phyloP scores from a whole-genome alignment of 208 protist species.

The Entamoeba dispar region DNA sequence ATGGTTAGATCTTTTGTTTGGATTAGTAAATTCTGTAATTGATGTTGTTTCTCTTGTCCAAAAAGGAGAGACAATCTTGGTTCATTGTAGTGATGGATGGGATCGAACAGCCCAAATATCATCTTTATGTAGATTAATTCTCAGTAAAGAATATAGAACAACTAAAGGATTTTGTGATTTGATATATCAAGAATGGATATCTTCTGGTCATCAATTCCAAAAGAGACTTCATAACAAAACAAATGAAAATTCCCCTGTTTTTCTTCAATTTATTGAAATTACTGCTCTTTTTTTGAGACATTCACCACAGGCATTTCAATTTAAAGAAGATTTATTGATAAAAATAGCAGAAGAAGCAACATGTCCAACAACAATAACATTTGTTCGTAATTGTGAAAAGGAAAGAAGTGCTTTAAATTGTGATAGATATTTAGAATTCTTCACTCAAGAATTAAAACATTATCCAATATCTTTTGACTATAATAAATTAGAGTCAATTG shows the following conservation, averaged over 20 bases:
- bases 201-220: slow-evolving; percentile 6
- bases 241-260: slow-evolving; percentile 31
- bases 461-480: neutral
- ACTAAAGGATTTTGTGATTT: slow-evolving; percentile 30
- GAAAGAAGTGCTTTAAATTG: neutral
- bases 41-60: neutral
- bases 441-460: neutral
- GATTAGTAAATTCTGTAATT: neutral
- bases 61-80: neutral
- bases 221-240: neutral
- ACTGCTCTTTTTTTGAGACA: slow-evolving; percentile 30
- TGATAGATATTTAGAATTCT: neutral
- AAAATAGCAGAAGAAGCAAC: slow-evolving; percentile 53
- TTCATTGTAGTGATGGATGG: slow-evolving; percentile 26
- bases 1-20: neutral
- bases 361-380: slow-evolving; percentile 46
- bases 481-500: neutral
- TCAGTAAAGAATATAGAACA: slow-evolving; percentile 31
- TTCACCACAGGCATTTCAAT: slow-evolving; percentile 14
- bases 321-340: slow-evolving; percentile 44
- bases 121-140: neutral
- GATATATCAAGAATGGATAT: slow-evolving; percentile 37
- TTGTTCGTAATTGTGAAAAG: slow-evolving; percentile 29
- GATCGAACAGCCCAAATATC: slow-evolving; percentile 15
- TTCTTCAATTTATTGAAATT: slow-evolving; percentile 37